Evolutionary conservation across 202 grass and related monocot species (phyloP), one percentile per base, ranked within the genome.

Genomic region (Tripidium arundinaceum): DNA sequence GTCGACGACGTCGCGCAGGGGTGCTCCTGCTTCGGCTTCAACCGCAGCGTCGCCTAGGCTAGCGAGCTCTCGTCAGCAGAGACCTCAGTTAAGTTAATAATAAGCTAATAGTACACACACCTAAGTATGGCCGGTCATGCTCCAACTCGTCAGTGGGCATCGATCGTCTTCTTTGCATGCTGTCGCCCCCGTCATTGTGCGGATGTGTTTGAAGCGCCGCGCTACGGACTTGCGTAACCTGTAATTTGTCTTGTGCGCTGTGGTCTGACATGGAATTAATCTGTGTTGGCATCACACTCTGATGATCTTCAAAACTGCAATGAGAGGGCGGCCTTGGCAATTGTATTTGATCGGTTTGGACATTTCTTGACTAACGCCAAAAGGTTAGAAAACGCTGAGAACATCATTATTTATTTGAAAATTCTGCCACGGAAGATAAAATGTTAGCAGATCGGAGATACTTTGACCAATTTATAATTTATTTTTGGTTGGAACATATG

Each of bases 1-100:
- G 29, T 87, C 7, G 74, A 89, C 27, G 73, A 94, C 37, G 57
- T 54, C 22, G 22, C 21, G 11, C 84, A 81, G 40, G 78, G 87
- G 0, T 94, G 92, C 70, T 79, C 68, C 63, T 94, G 88, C 81
- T 91, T 89, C 24, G 50, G 58, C 62, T 83, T 88, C 45, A 72
- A 72, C 33, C 24, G 55, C 8, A 77, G 80, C 16, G 58, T 74
- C 18, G 65, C 60, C 47, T 80, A 67, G 76, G 19, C 37, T 68
- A 16, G 3, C 25, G 9, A 1, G 2, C 39, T 25, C n/a, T 38
- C n/a, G 2, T 66, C 61, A 45, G 41, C n/a, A 3, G 7, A 24
- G 54, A 24, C 31, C 18, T 64, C 26, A 72, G 24, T 28, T 38
- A 79, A 74, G 71, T 33, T 58, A 58, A 57, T 74, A 57, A 25